These are phyloP conservation scores for Ziziphus jujuba DNA, from an alignment of 306 rosid genomes.

Conservation along the genomic window DNA sequence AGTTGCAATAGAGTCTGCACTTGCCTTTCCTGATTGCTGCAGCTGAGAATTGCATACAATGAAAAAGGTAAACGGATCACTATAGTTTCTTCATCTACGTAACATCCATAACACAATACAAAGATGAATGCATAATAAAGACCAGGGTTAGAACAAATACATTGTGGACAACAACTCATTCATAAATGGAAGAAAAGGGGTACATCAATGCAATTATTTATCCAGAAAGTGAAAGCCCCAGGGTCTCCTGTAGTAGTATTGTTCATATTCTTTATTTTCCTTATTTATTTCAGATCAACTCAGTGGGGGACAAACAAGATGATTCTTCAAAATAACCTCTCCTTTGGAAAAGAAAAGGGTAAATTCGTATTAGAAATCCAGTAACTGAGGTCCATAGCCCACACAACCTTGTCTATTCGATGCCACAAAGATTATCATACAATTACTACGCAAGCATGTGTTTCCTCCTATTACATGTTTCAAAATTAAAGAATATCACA, in stretches of 20 bases:
- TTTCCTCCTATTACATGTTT: background rate
- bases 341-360: background rate
- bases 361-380: background rate
- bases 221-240: background rate
- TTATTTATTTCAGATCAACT: background rate
- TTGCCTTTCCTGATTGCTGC: constrained; percentile 61
- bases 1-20: constrained; percentile 42
- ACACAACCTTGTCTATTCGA: background rate
- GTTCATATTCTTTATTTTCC: background rate
- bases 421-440: background rate
- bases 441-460: background rate
- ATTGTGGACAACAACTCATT: background rate
- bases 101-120: background rate
- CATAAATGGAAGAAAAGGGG: background rate
- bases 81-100: constrained; percentile 7
- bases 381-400: background rate
- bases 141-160: background rate
- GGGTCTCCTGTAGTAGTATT: background rate
- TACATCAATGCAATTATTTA: background rate
- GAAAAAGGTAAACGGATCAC: constrained; percentile 23
- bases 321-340: background rate
- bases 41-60: constrained; percentile 42
- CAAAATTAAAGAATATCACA: background rate
- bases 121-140: background rate
- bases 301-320: background rate